phyloP scores from a whole-genome alignment of 257 asterid species.

The Solanum okadae region DNA sequence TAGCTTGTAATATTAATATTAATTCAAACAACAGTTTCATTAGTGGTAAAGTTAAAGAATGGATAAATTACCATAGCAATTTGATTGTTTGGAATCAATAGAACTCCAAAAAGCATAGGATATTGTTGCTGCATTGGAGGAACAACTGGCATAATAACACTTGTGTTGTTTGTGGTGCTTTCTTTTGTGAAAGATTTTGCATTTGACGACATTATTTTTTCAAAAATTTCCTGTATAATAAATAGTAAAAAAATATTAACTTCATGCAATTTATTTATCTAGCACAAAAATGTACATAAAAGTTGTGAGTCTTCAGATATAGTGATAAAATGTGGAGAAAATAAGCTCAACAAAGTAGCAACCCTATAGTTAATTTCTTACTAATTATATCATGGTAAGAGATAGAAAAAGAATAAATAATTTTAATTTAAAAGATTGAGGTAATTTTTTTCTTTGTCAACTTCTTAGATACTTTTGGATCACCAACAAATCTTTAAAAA shows the following conservation, averaged over 20 bases:
- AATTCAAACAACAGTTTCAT: not conserved
- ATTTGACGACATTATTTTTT: not conserved
- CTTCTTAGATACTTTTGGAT: too few relatives aligned
- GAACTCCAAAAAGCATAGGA: not conserved
- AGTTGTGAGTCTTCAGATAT: too few relatives aligned
- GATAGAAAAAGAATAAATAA: too few relatives aligned
- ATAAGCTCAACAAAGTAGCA: too few relatives aligned
- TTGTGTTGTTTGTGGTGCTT: not conserved
- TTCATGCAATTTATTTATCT: not conserved
- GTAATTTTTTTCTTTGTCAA: too few relatives aligned
- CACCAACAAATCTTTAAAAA: too few relatives aligned
- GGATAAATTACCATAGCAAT: not conserved
- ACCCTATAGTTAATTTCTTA: too few relatives aligned
- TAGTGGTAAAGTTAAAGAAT: not conserved
- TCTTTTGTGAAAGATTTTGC: too few relatives aligned
- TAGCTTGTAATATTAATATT: not conserved
- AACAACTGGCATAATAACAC: not conserved
- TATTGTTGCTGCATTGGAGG: not conserved
- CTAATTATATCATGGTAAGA: too few relatives aligned
- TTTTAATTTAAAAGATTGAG: too few relatives aligned
- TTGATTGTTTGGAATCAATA: not conserved
- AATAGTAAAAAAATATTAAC: not conserved
- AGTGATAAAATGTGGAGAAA: too few relatives aligned
- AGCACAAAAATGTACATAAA: not conserved
- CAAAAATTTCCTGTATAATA: not conserved